Evolutionary conservation across 805 yeast genomes (phyloP).

Genomic region (Sugiyamaella chiloensis): DNA sequence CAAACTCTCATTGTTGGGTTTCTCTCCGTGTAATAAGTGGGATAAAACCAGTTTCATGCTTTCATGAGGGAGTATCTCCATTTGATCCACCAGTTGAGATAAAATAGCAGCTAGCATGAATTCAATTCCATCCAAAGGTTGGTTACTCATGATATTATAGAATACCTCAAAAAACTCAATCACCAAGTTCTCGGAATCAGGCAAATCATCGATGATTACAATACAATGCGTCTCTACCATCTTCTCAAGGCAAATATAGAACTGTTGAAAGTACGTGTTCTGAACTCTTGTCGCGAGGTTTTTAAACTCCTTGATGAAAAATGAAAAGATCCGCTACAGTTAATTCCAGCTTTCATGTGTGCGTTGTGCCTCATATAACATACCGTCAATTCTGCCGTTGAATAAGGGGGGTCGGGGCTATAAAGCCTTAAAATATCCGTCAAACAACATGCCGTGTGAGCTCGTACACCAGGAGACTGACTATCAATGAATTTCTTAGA

Average conservation of each 20-base stretch:
- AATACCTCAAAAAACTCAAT: slow-evolving; percentile 57
- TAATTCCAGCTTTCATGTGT: no score
- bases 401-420: slow-evolving; percentile 90
- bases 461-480: slow-evolving; percentile 65
- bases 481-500: slow-evolving; percentile 58
- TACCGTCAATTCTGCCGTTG: slow-evolving; percentile 50
- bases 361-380: not conserved
- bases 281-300: slow-evolving; percentile 44
- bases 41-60: slow-evolving; percentile 64
- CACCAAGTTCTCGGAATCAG: slow-evolving; percentile 55
- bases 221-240: slow-evolving; percentile 74
- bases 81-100: slow-evolving; percentile 70
- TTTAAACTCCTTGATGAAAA: slow-evolving; percentile 62
- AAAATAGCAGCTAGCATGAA: slow-evolving; percentile 54
- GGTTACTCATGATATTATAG: slow-evolving; percentile 49
- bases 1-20: slow-evolving; percentile 30
- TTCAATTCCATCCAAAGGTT: slow-evolving; percentile 53
- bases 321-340: slow-evolving; percentile 51
- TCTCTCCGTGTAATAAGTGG: slow-evolving; percentile 46
- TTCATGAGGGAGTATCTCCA: slow-evolving; percentile 56
- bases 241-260: slow-evolving; percentile 60
- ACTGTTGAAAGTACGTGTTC: slow-evolving; percentile 60
- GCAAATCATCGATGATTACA: slow-evolving; percentile 70
- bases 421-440: slow-evolving; percentile 71
- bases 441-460: slow-evolving; percentile 67